Evolutionary conservation across 345 rosid species (phyloP).

Genomic region (Gossypium stocksii): DNA sequence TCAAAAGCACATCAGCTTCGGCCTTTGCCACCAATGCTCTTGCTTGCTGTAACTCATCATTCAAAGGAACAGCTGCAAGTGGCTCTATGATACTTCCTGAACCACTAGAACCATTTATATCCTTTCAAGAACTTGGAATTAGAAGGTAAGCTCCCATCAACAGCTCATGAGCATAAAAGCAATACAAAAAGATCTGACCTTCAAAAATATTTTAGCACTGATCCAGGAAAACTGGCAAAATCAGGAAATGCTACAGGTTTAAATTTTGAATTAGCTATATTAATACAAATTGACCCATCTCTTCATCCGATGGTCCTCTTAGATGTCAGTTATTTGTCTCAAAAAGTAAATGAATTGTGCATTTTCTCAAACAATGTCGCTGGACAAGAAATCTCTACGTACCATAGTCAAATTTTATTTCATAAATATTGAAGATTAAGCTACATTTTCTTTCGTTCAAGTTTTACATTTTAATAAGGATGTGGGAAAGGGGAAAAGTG

Average conservation of each 20-base stretch:
- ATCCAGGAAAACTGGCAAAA: neutral
- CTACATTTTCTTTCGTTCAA: neutral
- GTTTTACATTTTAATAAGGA: slow-evolving; percentile 1
- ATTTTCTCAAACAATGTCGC: neutral
- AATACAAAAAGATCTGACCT: neutral
- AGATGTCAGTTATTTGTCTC: neutral
- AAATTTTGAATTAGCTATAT: neutral
- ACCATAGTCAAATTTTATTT: neutral
- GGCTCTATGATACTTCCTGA: slow-evolving; percentile 84
- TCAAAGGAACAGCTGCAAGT: slow-evolving; percentile 67
- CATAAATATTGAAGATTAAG: neutral
- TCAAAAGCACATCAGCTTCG: slow-evolving; percentile 71
- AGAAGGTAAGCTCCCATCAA: slow-evolving; percentile 7
- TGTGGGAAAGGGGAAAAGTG: neutral
- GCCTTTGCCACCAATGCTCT: slow-evolving; percentile 69
- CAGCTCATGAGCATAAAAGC: neutral
- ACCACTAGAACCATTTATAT: slow-evolving; percentile 55
- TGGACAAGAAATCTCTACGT: neutral
- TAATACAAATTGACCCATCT: slow-evolving; percentile 4
- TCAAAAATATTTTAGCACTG: neutral
- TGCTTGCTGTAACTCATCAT: slow-evolving; percentile 79
- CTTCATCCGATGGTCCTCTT: neutral
- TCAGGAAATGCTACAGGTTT: neutral
- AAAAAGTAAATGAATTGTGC: neutral
- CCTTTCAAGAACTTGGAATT: slow-evolving; percentile 27